Base-by-base conservation (phyloP, 805 yeast species). In the Naumovozyma castellii region DNA sequence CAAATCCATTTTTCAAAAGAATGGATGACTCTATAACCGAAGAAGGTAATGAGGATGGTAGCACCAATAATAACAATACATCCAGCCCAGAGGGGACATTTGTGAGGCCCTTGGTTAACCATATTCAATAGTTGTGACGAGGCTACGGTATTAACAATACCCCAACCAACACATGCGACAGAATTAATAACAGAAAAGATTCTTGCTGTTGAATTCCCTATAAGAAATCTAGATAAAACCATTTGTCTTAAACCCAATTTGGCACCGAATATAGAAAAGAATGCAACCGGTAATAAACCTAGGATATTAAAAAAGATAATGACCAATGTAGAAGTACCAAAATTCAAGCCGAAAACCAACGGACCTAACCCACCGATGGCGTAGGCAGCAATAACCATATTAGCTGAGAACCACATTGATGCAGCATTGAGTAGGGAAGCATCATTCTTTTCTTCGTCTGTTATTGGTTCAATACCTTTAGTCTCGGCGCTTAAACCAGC, bases 111-210 rank as follows among this genome's bases (percentile, higher is more conserved):
- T 43, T 61, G 66, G 66, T 85, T 85, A 44, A 88, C 80, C 57
- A 81, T 77, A 64, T 80, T 78, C 44, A 87, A 68, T 49, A 87
- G 65, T 61, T 84, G 92, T 18, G 95, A 95, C 18, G 92, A 78
- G 18, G 85, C 82, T 75, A 86, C 83, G 44, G 84, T 84, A 64
- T 88, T 88, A 36, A 86, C 90, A 8, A 95, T 85, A 63, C 92
- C 84, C 96, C 96, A 87, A 51, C 97, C 95, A 42, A 87, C 75
- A 72, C 95, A 84, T 17, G 94, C 87, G 47, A 88, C 60, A 55
- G 78, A 73, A 58, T 87, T 86, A 57, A 88, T 68, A 34, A 80
- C 61, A 9, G 92, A 79, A 54, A 86, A 81, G 43, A 87, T 69
- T 59, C 94, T 74, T 65, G 83, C 79, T 35, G 82, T 80, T 27